Percentiles rank a stretch among this genome's conserved stretches.
These are phyloP conservation scores for Luffa acutangula DNA, from an alignment of 306 rosid genomes.

Conservation along the genomic window DNA sequence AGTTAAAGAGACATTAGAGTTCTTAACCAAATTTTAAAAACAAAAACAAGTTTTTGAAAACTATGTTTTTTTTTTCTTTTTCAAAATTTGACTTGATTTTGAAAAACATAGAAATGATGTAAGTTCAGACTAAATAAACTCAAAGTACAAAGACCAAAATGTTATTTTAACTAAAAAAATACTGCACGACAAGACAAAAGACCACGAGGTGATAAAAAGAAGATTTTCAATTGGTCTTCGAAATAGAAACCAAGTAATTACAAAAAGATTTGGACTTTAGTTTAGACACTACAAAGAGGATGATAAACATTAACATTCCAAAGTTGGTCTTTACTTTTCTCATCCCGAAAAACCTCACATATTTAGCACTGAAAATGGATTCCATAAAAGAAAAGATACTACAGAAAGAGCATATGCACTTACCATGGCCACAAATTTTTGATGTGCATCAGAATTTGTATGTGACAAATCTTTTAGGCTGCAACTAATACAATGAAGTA, in stretches of 20 bases:
- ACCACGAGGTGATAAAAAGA: neutral
- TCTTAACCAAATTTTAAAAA: too few relatives aligned
- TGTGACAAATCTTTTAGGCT: constrained; percentile 38
- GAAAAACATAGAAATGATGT: too few relatives aligned
- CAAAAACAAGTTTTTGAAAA: too few relatives aligned
- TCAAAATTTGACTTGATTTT: too few relatives aligned
- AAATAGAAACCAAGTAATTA: neutral
- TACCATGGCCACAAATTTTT: constrained; percentile 78
- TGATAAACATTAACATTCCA: neutral
- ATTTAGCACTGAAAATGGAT: neutral
- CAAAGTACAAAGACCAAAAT: too few relatives aligned
- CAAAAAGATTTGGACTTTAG: neutral
- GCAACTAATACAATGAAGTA: constrained; percentile 53
- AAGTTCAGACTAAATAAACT: too few relatives aligned
- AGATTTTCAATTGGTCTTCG: neutral
- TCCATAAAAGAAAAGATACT: neutral
- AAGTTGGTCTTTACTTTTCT: neutral
- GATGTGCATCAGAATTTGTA: constrained; percentile 38
- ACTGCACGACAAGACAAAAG: too few relatives aligned
- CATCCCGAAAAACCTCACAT: neutral
- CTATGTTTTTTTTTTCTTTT: too few relatives aligned
- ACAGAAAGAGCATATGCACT: constrained; percentile 11
- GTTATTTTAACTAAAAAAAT: too few relatives aligned
- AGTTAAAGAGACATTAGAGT: too few relatives aligned
- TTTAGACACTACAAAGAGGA: neutral